Evolutionary conservation across 306 rosid species (phyloP), one percentile per base, ranked within the genome.

Genomic region (Fagus sylvatica): DNA sequence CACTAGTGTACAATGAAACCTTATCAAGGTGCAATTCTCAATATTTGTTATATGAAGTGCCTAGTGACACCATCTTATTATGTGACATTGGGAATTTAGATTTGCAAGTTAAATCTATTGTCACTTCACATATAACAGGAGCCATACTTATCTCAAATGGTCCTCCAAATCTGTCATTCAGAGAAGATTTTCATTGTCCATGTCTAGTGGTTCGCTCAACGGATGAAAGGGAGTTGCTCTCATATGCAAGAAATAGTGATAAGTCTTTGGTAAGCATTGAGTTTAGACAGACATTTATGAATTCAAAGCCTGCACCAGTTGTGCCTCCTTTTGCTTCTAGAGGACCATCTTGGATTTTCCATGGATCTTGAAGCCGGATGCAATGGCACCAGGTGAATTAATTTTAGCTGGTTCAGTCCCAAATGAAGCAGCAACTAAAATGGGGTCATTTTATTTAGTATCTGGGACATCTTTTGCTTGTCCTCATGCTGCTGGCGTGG

Each of bases 331-430:
- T 78, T 87, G 55, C 73, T 17, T 86, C 85, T 36, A 86, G 90
- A 83, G 95, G 92, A 15, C 89, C 90, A 69, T 85, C 89, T 71
- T 53, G 1, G 11, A 15, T 46, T 82, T 41, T 42, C 87, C 81
- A 0, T 22, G 76, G 4, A 16, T 86, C 53, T 57, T 86, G 5
- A 83, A 83, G 56, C 81, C 84, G 11, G 84, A 83, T 40, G 48
- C 79, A 83, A 79, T 79, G 84, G 51, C 51, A 46, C 15, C 15
- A 4, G 15, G 51, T 46, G 2, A 46, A 8, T 46, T 46, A 9
- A 46, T 46, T 46, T 46, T 46, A 46, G 51, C 3, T 0, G 51
- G 13, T 46, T 8, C 15, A 10, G 11, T 10, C 15, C 51, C 51
- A 46, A 46, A 46, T 46, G 51, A 4, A 9, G 11, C 0, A 46